These are phyloP conservation scores for Thermoascus crustaceus DNA, from an alignment of 2,329 filamentous ascomycete genomes.

Conservation along the genomic window DNA sequence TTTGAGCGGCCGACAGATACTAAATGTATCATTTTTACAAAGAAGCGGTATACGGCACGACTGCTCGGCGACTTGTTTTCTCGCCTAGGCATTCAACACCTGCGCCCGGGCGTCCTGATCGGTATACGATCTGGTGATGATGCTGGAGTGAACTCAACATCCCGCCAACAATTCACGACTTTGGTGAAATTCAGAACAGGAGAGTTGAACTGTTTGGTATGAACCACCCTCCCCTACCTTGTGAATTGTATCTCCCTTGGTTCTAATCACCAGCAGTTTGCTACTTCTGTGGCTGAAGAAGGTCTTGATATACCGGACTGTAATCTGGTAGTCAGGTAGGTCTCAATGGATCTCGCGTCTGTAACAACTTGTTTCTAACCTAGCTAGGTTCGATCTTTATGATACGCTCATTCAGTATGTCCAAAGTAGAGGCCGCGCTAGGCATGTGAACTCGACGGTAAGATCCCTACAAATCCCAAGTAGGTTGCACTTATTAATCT, in stretches of 20 bases:
- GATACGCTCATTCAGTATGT: slow-evolving; percentile 89
- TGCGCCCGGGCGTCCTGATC: slow-evolving; percentile 58
- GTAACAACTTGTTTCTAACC: slow-evolving; percentile 8
- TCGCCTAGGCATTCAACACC: slow-evolving; percentile 48
- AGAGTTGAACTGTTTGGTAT: slow-evolving; percentile 48
- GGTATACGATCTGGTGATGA: slow-evolving; percentile 46
- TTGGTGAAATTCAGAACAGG: slow-evolving; percentile 58
- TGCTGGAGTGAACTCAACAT: slow-evolving; percentile 56
- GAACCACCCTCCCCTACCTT: slow-evolving; percentile 1
- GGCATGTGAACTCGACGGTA: slow-evolving; percentile 61
- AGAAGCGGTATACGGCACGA: slow-evolving; percentile 67
- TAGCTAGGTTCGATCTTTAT: slow-evolving; percentile 69
- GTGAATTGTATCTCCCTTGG: not conserved
- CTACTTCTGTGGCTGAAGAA: slow-evolving; percentile 59
- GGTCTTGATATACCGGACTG: slow-evolving; percentile 59
- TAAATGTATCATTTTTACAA: slow-evolving; percentile 82
- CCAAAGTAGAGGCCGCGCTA: slow-evolving; percentile 81
- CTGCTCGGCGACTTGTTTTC: slow-evolving; percentile 62
- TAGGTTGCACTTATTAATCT: slow-evolving; percentile 6
- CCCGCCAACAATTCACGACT: slow-evolving; percentile 64
- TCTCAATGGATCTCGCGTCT: not conserved
- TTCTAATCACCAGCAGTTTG: slow-evolving; percentile 39
- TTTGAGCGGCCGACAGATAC: slow-evolving; percentile 52
- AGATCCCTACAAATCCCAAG: slow-evolving; percentile 4
- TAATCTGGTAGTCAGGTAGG: slow-evolving; percentile 51